A percentile compares a stretch with the other conserved stretches of the same genome.
Evolutionary conservation across 345 rosid species (phyloP).

Genomic region (Psidium guajava): DNA sequence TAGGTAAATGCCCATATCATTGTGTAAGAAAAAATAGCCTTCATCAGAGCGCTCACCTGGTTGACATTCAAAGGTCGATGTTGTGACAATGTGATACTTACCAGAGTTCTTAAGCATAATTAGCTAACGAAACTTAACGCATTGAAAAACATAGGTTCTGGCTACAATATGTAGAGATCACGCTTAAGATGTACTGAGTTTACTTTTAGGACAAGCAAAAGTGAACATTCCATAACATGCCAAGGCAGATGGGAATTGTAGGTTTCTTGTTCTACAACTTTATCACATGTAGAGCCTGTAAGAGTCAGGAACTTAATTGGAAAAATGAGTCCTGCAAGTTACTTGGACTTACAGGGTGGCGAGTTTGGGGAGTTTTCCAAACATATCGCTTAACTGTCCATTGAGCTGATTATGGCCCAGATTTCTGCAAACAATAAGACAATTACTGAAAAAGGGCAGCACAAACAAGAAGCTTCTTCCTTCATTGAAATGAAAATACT

Average conservation of each 20-base stretch:
- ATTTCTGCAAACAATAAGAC: constrained; percentile 31
- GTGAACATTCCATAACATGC: not conserved
- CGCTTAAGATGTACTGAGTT: not conserved
- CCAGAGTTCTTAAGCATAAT: not conserved
- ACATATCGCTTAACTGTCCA: constrained; percentile 82
- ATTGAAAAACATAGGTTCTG: not conserved
- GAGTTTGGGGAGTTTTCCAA: constrained; percentile 62
- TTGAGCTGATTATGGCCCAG: constrained; percentile 59
- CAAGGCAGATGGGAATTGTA: not conserved
- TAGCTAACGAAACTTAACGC: not conserved
- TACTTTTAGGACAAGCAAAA: not conserved
- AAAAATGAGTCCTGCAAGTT: not conserved
- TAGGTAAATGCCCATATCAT: not conserved
- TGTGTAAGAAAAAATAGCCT: not conserved
- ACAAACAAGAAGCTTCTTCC: not conserved
- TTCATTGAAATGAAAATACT: constrained; percentile 9
- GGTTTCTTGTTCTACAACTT: not conserved
- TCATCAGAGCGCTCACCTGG: not conserved
- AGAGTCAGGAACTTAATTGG: not conserved
- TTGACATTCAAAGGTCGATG: not conserved
- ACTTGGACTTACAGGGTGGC: constrained; percentile 43
- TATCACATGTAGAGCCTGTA: not conserved
- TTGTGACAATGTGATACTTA: not conserved
- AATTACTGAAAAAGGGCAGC: not conserved
- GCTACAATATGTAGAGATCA: not conserved